phyloP scores from a whole-genome alignment of 2,329 filamentous ascomycete species.

The Aspergillus pseudoviridinutans region DNA sequence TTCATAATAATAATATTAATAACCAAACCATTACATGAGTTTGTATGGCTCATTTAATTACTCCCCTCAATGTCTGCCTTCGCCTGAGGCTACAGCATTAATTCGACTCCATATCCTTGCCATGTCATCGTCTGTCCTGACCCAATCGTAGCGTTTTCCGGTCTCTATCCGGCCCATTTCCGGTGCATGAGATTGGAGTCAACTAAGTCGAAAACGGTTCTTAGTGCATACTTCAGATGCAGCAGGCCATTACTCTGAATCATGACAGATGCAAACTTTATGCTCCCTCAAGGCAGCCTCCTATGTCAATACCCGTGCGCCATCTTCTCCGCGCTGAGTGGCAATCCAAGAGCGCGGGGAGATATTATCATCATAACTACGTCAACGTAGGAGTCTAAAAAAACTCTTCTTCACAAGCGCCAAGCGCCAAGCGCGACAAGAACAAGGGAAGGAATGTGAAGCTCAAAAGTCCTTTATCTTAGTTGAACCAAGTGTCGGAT shows the following conservation, averaged over 20 bases:
- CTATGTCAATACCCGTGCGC: not conserved
- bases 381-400: not conserved
- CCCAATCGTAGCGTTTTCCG: not conserved
- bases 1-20: no score
- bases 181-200: not conserved
- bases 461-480: not conserved
- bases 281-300: not conserved
- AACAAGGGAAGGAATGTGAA: not conserved
- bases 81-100: not conserved
- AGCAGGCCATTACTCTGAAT: not conserved
- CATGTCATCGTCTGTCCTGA: not conserved
- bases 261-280: not conserved
- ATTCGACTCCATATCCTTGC: not conserved
- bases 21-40: not conserved
- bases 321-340: not conserved
- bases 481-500: slow-evolving; percentile 1
- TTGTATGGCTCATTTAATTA: not conserved
- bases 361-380: not conserved
- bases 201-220: not conserved
- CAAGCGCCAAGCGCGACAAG: slow-evolving; percentile 4
- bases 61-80: not conserved
- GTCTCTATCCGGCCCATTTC: not conserved
- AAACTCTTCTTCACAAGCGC: not conserved
- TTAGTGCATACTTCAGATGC: not conserved
- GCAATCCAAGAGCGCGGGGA: not conserved